A percentile compares a stretch with the other conserved stretches of the same genome.
Conservation (phyloP, 345 rosid species). For the Ceriops zippeliana region DNA sequence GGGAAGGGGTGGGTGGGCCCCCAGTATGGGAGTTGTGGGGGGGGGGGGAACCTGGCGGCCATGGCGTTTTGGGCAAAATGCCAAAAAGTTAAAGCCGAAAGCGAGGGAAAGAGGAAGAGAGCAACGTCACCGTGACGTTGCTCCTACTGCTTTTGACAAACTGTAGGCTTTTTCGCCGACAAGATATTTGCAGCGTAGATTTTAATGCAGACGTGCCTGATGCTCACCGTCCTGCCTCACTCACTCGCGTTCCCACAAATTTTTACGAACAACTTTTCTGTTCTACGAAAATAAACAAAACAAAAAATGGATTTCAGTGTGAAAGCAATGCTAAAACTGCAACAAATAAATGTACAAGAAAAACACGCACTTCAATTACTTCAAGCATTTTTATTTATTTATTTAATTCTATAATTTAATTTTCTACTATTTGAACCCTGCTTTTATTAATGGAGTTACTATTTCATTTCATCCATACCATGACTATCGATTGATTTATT, state of each 20-base stretch:
- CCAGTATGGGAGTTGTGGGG: background rate
- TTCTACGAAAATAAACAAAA: no score
- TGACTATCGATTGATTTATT: no score
- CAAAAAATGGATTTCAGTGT: no score
- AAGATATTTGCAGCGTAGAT: conserved; percentile 18
- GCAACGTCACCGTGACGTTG: conserved; percentile 2
- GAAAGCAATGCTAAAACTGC: no score
- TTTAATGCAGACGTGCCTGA: conserved; percentile 15
- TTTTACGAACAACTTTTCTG: background rate
- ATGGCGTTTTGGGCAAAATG: background rate
- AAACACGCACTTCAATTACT: no score
- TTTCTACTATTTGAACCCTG: no score
- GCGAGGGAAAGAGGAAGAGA: background rate
- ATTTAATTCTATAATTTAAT: no score
- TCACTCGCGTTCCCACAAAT: background rate
- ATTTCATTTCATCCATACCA: no score
- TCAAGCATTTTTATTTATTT: no score
- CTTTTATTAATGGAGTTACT: no score
- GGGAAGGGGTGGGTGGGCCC: conserved; percentile 8
- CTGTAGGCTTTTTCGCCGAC: conserved; percentile 29
- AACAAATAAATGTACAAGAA: no score
- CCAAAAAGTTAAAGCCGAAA: background rate
- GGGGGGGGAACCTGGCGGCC: background rate
- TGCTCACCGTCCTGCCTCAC: background rate
- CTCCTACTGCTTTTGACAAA: conserved; percentile 20